Evolutionary conservation across 768 basidiomycete species (phyloP), one percentile per base, ranked within the genome.

Genomic region (Mycena galericulata): DNA sequence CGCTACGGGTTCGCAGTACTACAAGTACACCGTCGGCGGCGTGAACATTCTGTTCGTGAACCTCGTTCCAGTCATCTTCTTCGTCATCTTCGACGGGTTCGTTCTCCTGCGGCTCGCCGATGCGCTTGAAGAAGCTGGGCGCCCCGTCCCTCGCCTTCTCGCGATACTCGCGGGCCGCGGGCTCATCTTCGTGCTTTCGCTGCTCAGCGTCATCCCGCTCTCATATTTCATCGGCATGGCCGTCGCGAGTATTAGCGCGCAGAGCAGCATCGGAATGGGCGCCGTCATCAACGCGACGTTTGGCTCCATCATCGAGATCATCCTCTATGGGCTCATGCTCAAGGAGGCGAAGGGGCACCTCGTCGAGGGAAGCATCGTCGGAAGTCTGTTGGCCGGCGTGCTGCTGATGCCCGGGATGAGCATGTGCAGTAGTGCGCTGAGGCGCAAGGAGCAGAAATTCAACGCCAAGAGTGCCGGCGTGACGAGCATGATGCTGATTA

Each of bases 191-290:
- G 71, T 95, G 47, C 80, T 97, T 73, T 88, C 92, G 71, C 84
- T 99, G 49, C 88, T 93, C 29, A 95, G 94, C 72, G 95, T 99
- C 75, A 99, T 99, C 71, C 98, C 98, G 0, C 86, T 99, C 22
- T 96, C 94, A 10, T 99, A 99, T 84, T 99, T 99, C 83, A 99
- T 99, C 75, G 98, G 98, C 20, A 98, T 98, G 98, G 98, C 98
- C 10, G 98, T 99, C 67, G 98, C 98, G 3, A 96, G 94, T 47
- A 99, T 99, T 75, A 95, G 93, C n/a, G 98, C 98, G 0, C 98
- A 99, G 76, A 97, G 95, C 0, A 96, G 94, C 2, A 99, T 99
- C 68, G 98, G 98, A 8, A 98, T 99, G 96, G 98, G 98, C 70
- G 98, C 98, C 2, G 97, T 99, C 73, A 99, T 99, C 85, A 99